phyloP scores from a whole-genome alignment of 768 basidiomycete species.

The Kwoniella sp. region DNA sequence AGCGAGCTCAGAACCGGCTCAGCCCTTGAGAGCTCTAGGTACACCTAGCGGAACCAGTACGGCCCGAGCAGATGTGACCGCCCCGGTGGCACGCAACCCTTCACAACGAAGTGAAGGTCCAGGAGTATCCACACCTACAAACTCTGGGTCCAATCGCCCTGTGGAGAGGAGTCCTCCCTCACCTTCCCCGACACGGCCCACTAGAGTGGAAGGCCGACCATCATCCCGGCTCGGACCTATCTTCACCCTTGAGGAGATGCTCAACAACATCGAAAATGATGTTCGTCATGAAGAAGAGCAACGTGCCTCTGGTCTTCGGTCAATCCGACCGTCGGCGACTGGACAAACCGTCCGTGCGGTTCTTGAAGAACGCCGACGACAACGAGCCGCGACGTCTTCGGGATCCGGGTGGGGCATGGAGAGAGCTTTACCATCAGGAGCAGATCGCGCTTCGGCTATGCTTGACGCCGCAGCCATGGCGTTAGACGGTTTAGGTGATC shows the following conservation, averaged over 20 bases:
- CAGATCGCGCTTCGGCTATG: slow-evolving; percentile 4
- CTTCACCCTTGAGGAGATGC: slow-evolving; percentile 21
- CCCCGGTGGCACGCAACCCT: slow-evolving; percentile 16
- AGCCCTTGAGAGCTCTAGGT: slow-evolving; percentile 1
- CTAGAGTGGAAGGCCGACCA: not conserved
- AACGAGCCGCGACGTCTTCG: not conserved
- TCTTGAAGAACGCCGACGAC: slow-evolving; percentile 2
- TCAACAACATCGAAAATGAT: not conserved
- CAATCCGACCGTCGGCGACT: not conserved
- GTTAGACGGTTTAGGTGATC: slow-evolving; percentile 1
- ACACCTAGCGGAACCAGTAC: slow-evolving; percentile 9
- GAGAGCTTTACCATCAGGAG: slow-evolving; percentile 21
- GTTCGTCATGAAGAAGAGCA: not conserved
- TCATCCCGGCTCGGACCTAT: slow-evolving; percentile 18
- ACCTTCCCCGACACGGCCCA: slow-evolving; percentile 17
- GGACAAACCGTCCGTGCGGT: slow-evolving; percentile 1
- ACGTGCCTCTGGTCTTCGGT: not conserved
- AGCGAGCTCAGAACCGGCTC: not conserved
- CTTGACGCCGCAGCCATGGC: not conserved
- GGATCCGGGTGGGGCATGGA: slow-evolving; percentile 12
- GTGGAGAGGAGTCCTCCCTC: slow-evolving; percentile 13
- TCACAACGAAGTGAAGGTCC: not conserved
- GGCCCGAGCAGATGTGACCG: not conserved
- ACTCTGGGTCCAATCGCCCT: slow-evolving; percentile 1
- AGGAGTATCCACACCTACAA: slow-evolving; percentile 9